These are phyloP conservation scores for Pestalotiopsis sp. DNA, from an alignment of 2,329 filamentous ascomycete species.

Conservation along the genomic window DNA sequence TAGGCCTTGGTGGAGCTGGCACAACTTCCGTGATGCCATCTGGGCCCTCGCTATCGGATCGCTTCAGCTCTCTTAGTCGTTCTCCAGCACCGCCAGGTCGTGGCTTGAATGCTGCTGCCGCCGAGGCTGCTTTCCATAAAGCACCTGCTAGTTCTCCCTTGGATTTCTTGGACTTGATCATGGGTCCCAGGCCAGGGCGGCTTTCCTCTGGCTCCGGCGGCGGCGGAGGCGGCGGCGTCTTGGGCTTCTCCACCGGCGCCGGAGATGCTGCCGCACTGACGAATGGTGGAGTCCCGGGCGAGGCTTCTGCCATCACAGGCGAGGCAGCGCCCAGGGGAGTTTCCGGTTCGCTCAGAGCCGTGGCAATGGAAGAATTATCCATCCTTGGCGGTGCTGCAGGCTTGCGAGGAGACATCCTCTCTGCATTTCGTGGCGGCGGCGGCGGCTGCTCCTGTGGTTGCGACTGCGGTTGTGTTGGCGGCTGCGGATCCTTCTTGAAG, in stretches of 20 bases:
- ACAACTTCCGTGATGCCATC: conserved; percentile 92
- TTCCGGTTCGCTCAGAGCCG: conserved; percentile 28
- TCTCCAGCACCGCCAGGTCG: conserved; percentile 86
- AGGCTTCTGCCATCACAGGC: conserved; percentile 13
- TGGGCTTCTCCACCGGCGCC: conserved; percentile 28
- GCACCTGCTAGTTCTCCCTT: conserved; percentile 74
- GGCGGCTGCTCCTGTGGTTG: conserved; percentile 41
- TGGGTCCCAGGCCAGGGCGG: conserved; percentile 82
- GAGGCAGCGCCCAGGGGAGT: conserved; percentile 16
- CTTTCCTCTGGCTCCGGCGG: conserved; percentile 40
- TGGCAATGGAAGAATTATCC: conserved; percentile 36
- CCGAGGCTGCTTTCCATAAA: conserved; percentile 79
- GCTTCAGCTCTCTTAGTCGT: conserved; percentile 66
- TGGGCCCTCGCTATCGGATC: conserved; percentile 68
- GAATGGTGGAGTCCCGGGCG: conserved; percentile 18
- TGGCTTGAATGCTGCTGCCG: conserved; percentile 78
- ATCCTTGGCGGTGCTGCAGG: conserved; percentile 39
- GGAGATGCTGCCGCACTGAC: conserved; percentile 26
- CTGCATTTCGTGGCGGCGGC: conserved; percentile 55
- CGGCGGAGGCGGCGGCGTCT: conserved; percentile 30
- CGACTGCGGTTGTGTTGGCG: conserved; percentile 44
- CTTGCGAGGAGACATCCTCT: conserved; percentile 51
- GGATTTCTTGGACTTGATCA: conserved; percentile 82
- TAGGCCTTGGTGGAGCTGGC: conserved; percentile 68
- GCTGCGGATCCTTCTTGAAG: conserved; percentile 47